A percentile compares a stretch with the other conserved stretches of the same genome.
These are phyloP conservation scores for Hymenoscyphus infarciens DNA, from an alignment of 2,329 filamentous ascomycete genomes.

Conservation along the genomic window DNA sequence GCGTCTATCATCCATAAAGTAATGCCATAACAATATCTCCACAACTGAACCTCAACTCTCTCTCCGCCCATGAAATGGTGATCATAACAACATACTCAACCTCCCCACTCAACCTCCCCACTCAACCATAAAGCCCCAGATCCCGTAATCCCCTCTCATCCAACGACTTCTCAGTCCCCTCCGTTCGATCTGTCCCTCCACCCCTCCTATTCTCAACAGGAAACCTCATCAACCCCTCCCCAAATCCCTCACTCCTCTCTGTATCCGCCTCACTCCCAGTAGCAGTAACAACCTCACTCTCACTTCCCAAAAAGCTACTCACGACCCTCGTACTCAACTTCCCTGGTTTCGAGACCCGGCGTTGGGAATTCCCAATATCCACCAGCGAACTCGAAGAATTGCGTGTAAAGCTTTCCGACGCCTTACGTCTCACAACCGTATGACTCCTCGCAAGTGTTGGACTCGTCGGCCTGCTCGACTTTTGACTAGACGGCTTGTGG, in stretches of 20 bases:
- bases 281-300: neutral
- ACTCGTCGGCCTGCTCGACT: constrained; percentile 9
- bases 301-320: neutral
- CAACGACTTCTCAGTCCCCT: neutral
- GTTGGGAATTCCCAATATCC: neutral
- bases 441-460: neutral
- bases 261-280: constrained; percentile 16
- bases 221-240: constrained; percentile 12
- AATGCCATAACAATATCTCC: neutral
- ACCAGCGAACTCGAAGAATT: neutral
- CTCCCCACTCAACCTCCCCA: neutral
- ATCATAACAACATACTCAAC: no score
- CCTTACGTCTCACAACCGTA: neutral
- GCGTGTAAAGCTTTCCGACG: neutral
- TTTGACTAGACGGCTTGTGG: constrained; percentile 9
- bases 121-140: neutral
- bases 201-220: neutral
- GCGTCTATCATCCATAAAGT: neutral
- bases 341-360: neutral
- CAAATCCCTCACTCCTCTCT: constrained; percentile 15
- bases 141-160: neutral
- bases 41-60: no score
- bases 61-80: neutral
- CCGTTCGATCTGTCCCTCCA: neutral
- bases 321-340: neutral